Conservation (phyloP, 1,284 basidiomycete species). For the Tetrapyrgos nigripes region DNA sequence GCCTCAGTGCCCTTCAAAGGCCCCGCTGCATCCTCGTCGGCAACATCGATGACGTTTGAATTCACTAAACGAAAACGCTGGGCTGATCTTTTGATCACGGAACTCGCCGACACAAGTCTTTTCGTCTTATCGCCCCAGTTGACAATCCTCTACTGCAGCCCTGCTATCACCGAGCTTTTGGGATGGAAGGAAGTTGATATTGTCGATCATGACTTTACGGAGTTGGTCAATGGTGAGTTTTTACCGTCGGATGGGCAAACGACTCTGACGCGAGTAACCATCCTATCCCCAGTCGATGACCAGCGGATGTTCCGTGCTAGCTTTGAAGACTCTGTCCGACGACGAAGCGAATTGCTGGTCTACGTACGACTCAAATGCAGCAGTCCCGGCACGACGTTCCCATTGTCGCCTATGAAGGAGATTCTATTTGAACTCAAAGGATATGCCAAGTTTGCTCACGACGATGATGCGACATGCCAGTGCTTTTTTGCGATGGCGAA, state of each 20-base stretch:
- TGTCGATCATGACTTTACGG: constrained; percentile 67
- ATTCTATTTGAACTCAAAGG: constrained; percentile 80
- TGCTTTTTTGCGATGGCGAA: constrained; percentile 79
- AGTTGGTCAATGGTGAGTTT: constrained; percentile 68
- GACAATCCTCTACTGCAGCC: constrained; percentile 74
- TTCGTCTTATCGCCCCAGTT: constrained; percentile 69
- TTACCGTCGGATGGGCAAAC: background rate
- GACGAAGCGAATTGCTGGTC: constrained; percentile 56
- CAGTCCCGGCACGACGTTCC: constrained; percentile 4
- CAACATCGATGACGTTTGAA: constrained; percentile 58
- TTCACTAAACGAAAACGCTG: constrained; percentile 88
- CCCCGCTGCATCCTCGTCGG: background rate
- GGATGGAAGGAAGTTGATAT: constrained; percentile 81
- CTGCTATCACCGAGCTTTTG: constrained; percentile 71
- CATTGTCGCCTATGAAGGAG: constrained; percentile 40
- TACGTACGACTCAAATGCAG: constrained; percentile 66
- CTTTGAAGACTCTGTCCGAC: constrained; percentile 60
- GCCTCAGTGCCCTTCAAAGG: background rate
- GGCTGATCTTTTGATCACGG: constrained; percentile 82
- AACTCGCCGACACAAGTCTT: constrained; percentile 76
- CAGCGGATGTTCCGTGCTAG: constrained; percentile 57
- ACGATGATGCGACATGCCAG: constrained; percentile 43
- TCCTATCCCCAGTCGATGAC: constrained; percentile 62
- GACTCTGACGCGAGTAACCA: constrained; percentile 11
- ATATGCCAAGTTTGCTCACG: constrained; percentile 60